Percentiles rank a stretch among this genome's conserved stretches.
These are phyloP conservation scores for Uncinocarpus reesii DNA, from an alignment of 2,329 filamentous ascomycete genomes.

Conservation along the genomic window DNA sequence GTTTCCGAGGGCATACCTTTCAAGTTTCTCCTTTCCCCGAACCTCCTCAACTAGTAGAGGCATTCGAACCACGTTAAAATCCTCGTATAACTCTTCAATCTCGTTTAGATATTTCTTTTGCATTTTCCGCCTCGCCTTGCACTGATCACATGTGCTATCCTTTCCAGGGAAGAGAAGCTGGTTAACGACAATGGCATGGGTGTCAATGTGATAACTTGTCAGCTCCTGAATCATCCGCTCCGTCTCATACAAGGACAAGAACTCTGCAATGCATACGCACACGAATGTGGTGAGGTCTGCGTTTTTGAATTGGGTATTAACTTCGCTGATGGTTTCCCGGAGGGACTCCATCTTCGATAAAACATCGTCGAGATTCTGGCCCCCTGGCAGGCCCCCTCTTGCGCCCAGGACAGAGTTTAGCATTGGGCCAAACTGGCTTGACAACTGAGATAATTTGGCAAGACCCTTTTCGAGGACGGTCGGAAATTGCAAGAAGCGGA, in stretches of 20 bases:
- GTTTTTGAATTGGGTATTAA: conserved; percentile 98
- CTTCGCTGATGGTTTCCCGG: conserved; percentile 84
- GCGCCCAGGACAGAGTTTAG: conserved; percentile 84
- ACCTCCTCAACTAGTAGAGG: conserved; percentile 92
- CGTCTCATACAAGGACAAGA: conserved; percentile 92
- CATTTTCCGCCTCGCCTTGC: conserved; percentile 90
- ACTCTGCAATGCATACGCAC: conserved; percentile 96
- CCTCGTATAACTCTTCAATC: conserved; percentile 96
- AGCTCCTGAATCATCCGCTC: conserved; percentile 99
- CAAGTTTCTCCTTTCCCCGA: conserved; percentile 83
- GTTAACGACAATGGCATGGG: conserved; percentile 95
- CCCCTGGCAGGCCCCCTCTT: conserved; percentile 68
- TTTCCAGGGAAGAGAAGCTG: conserved; percentile 87
- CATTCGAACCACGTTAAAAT: conserved; percentile 99
- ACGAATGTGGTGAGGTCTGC: conserved; percentile 92
- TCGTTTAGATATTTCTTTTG: conserved; percentile 99
- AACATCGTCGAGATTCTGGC: conserved; percentile 85
- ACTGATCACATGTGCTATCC: conserved; percentile 83
- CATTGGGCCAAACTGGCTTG: conserved; percentile 88
- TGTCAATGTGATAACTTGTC: conserved; percentile 85
- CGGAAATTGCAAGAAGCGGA: conserved; percentile 96
- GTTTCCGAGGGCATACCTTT: conserved; percentile 50
- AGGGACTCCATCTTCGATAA: conserved; percentile 90
- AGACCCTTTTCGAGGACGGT: conserved; percentile 96
- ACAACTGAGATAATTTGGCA: conserved; percentile 92